Evolutionary conservation across 306 rosid species (phyloP).

Genomic region (Cucumis sativus): DNA sequence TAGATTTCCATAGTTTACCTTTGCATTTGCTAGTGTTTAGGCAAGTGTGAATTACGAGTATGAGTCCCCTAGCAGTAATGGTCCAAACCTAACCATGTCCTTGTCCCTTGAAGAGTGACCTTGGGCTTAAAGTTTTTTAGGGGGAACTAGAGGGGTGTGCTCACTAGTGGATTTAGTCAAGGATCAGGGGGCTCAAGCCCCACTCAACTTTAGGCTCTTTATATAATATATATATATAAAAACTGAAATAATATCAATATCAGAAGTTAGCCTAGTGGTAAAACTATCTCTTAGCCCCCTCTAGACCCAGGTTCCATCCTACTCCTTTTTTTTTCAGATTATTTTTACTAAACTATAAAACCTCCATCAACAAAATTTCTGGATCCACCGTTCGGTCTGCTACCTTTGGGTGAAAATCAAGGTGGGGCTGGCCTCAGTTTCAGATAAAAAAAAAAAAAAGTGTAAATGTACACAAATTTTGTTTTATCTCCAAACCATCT

Average conservation of each 20-base stretch:
- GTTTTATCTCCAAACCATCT: too few species aligned
- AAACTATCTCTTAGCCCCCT: too few species aligned
- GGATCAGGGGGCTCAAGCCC: too few species aligned
- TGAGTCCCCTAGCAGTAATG: not conserved
- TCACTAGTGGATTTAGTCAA: too few species aligned
- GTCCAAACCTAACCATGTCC: not conserved
- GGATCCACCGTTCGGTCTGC: not conserved
- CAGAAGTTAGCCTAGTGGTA: too few species aligned
- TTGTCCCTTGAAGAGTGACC: not conserved
- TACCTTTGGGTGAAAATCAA: not conserved
- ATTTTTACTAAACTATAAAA: too few species aligned
- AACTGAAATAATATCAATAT: too few species aligned
- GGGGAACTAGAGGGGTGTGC: not conserved
- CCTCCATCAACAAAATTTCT: too few species aligned
- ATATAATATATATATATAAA: too few species aligned
- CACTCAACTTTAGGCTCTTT: too few species aligned
- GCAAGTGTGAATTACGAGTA: not conserved
- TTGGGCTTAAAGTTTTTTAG: not conserved
- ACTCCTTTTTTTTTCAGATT: too few species aligned
- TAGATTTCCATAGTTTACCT: not conserved
- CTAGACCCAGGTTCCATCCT: too few species aligned
- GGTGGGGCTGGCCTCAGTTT: not conserved
- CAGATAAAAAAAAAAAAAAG: not conserved
- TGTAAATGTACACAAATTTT: not conserved
- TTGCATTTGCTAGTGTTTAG: not conserved